These are phyloP conservation scores for Podospora appendiculata DNA, from an alignment of 495 filamentous ascomycete genomes.

Conservation along the genomic window DNA sequence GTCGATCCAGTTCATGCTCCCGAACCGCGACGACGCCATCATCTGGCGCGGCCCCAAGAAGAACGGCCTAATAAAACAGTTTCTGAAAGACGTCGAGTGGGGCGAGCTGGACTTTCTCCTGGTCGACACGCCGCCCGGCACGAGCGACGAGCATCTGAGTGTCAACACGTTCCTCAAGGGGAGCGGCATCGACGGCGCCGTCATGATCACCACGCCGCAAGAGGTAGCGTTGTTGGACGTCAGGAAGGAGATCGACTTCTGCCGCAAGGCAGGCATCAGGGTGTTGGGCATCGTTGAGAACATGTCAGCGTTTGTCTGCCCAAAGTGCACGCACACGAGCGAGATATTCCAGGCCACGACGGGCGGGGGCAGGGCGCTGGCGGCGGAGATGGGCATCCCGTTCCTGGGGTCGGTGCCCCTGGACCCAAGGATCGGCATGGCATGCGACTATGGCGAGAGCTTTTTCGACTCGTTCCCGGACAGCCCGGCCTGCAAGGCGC, in stretches of 20 bases:
- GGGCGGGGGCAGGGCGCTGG: slow-evolving; percentile 72
- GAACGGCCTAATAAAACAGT: slow-evolving; percentile 96
- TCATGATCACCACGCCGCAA: slow-evolving; percentile 91
- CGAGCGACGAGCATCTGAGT: slow-evolving; percentile 87
- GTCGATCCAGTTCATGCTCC: slow-evolving; percentile 97
- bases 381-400: slow-evolving; percentile 75
- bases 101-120: slow-evolving; percentile 87
- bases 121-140: slow-evolving; percentile 93
- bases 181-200: slow-evolving; percentile 83
- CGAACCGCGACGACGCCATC: slow-evolving; percentile 82
- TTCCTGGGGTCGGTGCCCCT: slow-evolving; percentile 90
- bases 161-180: slow-evolving; percentile 85
- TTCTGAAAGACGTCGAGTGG: slow-evolving; percentile 96
- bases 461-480: slow-evolving; percentile 92
- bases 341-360: slow-evolving; percentile 91
- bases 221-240: slow-evolving; percentile 92
- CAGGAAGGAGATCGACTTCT: slow-evolving; percentile 94
- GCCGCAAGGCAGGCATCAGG: slow-evolving; percentile 82
- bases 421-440: slow-evolving; percentile 90
- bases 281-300: slow-evolving; percentile 92
- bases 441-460: slow-evolving; percentile 94
- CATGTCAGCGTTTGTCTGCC: slow-evolving; percentile 95
- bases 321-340: slow-evolving; percentile 69
- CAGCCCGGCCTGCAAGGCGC: slow-evolving; percentile 74
- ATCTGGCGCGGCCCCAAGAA: slow-evolving; percentile 98